Conservation (phyloP, 2,329 filamentous ascomycete genomes). For the Ramularia collo-cygni region DNA sequence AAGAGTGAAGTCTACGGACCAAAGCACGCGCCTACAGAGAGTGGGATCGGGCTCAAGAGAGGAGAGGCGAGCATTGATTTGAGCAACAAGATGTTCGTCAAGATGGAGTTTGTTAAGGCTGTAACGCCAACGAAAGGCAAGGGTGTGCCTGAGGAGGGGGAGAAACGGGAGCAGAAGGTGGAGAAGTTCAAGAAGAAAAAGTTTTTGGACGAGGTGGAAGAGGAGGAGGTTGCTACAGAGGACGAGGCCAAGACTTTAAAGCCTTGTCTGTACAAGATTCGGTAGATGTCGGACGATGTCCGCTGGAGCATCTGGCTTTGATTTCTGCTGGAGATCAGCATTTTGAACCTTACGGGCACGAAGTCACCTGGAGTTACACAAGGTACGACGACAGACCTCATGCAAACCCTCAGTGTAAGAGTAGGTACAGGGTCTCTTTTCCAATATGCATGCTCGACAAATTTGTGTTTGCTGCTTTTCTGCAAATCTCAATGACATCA, state of each 20-base stretch:
- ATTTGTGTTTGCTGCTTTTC: too few species aligned
- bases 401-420: too few species aligned
- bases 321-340: too few species aligned
- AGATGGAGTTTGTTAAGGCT: conserved; percentile 90
- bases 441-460: too few species aligned
- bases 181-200: conserved; percentile 39
- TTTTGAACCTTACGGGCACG: too few species aligned
- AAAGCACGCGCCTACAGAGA: too few species aligned
- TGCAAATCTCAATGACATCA: too few species aligned
- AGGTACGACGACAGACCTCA: too few species aligned
- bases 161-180: conserved; percentile 31
- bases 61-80: conserved; percentile 63
- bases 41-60: conserved; percentile 35
- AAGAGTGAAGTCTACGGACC: conserved; percentile 24
- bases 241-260: conserved; percentile 70
- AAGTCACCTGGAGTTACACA: too few species aligned
- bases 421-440: too few species aligned
- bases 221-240: conserved; percentile 49
- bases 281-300: too few species aligned
- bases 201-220: conserved; percentile 53
- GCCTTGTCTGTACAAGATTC: conserved; percentile 91
- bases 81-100: conserved; percentile 96
- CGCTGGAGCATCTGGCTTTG: too few species aligned
- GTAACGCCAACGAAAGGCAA: conserved; percentile 69
- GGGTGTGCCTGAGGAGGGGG: conserved; percentile 45